Percentiles rank a stretch among this genome's conserved stretches.
Conservation (phyloP, 805 yeast genomes). For the Pichia rugopelliculosa region DNA sequence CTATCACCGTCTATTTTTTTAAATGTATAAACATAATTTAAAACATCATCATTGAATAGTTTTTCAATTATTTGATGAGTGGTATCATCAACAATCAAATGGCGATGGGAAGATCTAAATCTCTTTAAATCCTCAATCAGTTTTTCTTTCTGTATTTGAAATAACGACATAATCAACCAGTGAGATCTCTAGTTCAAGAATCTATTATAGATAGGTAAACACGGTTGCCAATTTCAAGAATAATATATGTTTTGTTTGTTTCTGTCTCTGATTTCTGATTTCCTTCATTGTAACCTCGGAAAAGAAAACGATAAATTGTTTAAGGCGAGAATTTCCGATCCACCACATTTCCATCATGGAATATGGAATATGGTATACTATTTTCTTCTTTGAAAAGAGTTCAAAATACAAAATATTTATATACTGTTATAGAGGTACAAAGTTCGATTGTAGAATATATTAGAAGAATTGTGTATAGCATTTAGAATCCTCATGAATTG, state of each 20-base stretch:
- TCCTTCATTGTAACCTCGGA: too few relatives aligned
- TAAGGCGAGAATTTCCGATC: neutral
- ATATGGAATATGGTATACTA: too few relatives aligned
- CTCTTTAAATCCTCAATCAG: slow-evolving; percentile 10
- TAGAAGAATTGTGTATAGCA: slow-evolving; percentile 81
- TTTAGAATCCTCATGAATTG: slow-evolving; percentile 68
- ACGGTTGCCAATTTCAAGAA: neutral
- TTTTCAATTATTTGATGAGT: slow-evolving; percentile 22
- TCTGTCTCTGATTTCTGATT: too few relatives aligned
- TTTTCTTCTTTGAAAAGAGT: too few relatives aligned
- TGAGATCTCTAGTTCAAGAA: neutral
- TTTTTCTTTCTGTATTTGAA: slow-evolving; percentile 23
- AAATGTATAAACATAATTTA: slow-evolving; percentile 26
- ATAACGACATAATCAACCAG: slow-evolving; percentile 17
- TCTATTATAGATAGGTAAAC: neutral
- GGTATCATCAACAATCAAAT: slow-evolving; percentile 25
- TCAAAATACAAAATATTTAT: neutral
- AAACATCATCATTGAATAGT: slow-evolving; percentile 22
- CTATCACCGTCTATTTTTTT: slow-evolving; percentile 25
- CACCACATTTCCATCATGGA: neutral
- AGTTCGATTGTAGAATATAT: slow-evolving; percentile 1
- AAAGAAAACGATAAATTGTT: too few relatives aligned
- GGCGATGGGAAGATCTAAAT: slow-evolving; percentile 21
- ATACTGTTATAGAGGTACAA: neutral
- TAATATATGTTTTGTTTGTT: too few relatives aligned